phyloP scores from a whole-genome alignment of 2,329 filamentous ascomycete genomes.

The Trichoderma aggressivum region DNA sequence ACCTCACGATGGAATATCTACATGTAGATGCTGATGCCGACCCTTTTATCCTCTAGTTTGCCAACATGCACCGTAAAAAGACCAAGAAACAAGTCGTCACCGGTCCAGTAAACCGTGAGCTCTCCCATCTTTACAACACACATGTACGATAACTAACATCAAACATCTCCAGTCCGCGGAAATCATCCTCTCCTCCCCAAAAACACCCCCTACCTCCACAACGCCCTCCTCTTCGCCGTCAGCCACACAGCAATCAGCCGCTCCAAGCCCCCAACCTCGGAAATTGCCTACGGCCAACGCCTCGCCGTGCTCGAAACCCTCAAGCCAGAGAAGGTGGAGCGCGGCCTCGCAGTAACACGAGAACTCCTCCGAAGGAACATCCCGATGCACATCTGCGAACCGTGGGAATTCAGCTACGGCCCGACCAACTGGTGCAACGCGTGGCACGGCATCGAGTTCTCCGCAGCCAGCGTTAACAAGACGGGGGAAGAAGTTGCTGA shows the following conservation, averaged over 20 bases:
- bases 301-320: constrained; percentile 23
- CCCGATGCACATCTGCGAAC: constrained; percentile 21
- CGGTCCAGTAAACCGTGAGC: constrained; percentile 11
- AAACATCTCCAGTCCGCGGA: constrained; percentile 17
- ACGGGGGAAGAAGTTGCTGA: neutral
- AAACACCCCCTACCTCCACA: constrained; percentile 22
- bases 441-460: constrained; percentile 23
- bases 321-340: constrained; percentile 25
- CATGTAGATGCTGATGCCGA: neutral
- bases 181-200: constrained; percentile 18
- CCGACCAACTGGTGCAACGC: constrained; percentile 23
- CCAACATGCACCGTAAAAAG: constrained; percentile 18
- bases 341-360: constrained; percentile 14
- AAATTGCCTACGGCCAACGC: constrained; percentile 21
- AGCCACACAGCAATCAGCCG: constrained; percentile 14
- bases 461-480: neutral
- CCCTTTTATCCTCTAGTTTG: constrained; percentile 2
- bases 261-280: constrained; percentile 18
- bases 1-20: neutral
- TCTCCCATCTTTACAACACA: no score
- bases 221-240: constrained; percentile 18
- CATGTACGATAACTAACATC: neutral
- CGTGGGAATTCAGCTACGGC: constrained; percentile 20
- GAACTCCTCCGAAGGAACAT: constrained; percentile 10
- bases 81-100: constrained; percentile 18